phyloP scores from a whole-genome alignment of 2,329 filamentous ascomycete species.

The Penicillium sp. region DNA sequence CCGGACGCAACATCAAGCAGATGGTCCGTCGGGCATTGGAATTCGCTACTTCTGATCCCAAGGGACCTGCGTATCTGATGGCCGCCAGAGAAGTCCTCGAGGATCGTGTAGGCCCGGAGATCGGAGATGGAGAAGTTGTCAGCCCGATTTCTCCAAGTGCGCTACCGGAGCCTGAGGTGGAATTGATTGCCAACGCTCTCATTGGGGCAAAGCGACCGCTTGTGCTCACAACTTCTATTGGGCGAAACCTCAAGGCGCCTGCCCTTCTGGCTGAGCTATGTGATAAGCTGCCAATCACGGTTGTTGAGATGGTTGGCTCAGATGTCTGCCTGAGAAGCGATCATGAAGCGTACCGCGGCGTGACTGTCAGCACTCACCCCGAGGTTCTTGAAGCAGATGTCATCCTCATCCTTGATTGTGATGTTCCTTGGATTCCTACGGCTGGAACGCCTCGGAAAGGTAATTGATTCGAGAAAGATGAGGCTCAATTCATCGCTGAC shows the following conservation, averaged over 20 bases:
- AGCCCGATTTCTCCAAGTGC: slow-evolving; percentile 13
- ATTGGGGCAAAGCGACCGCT: slow-evolving; percentile 49
- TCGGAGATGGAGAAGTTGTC: slow-evolving; percentile 13
- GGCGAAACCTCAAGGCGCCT: slow-evolving; percentile 46
- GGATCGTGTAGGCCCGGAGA: slow-evolving; percentile 44
- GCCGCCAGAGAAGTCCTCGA: slow-evolving; percentile 81
- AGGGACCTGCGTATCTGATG: slow-evolving; percentile 76
- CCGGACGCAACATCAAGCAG: slow-evolving; percentile 79
- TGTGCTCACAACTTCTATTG: slow-evolving; percentile 52
- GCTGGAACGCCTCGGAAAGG: slow-evolving; percentile 54
- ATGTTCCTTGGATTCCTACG: slow-evolving; percentile 88
- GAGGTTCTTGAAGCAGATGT: slow-evolving; percentile 74
- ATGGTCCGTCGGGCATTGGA: slow-evolving; percentile 80
- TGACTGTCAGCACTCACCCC: slow-evolving; percentile 72
- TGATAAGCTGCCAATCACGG: slow-evolving; percentile 49
- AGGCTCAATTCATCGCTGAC: not conserved
- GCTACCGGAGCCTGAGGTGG: slow-evolving; percentile 29
- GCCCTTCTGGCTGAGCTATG: slow-evolving; percentile 46
- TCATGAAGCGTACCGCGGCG: slow-evolving; percentile 61
- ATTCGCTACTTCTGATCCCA: slow-evolving; percentile 73
- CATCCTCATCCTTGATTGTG: slow-evolving; percentile 80
- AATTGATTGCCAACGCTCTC: slow-evolving; percentile 42
- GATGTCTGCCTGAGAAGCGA: slow-evolving; percentile 49
- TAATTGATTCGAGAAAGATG: not conserved
- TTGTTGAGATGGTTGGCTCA: slow-evolving; percentile 52